Base-by-base conservation (phyloP, 2,329 filamentous ascomycete genomes). In the Epichloe scottii region DNA sequence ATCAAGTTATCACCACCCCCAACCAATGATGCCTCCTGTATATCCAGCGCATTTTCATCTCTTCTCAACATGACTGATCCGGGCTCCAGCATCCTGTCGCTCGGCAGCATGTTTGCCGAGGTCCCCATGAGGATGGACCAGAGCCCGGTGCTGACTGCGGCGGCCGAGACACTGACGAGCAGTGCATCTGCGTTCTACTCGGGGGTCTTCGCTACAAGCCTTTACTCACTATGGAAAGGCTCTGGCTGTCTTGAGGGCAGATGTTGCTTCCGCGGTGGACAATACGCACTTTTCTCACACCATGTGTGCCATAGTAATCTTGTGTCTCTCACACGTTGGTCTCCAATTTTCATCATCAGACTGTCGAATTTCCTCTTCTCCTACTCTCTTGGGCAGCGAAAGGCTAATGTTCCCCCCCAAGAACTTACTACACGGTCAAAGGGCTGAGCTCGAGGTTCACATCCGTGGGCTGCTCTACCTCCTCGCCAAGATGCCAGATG, bases 391-490 rank as follows among this genome's bases (percentile, higher is more conserved):
- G 23, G 23, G 7, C 23, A 8, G 23, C 10, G 34, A 33, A 39
- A n/a, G 26, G 33, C 39, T 41, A 4, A 41, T 34, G 0, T 2
- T 4, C 5, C 8, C 30, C 30, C 5, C 8, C 30, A 17, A 49
- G 48, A 49, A 49, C n/a, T 21, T 49, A n/a, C 12, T 44, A 17
- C n/a, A 26, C 10, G 12, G 26, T n/a, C 21, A 43, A 19, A 17
- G 48, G 19, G 40, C 10, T 17, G 39, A 50, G 12, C 44, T 44
- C 17, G 48, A 50, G 33, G 26, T 44, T 17, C 48, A 50, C 30
- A n/a, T 50, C 15, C 48, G 48, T 23, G 48, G 48, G 14, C 40
- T 50, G 39, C 48, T 50, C 11, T 50, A 39, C 12, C 40, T 50
- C 15, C 30, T 50, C 17, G 26, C 8, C 14, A 37, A 19, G 17